Percentiles rank a stretch among this genome's conserved stretches.
phyloP scores from a whole-genome alignment of 2,329 filamentous ascomycete species.

The Fusarium pseudocircinatum region DNA sequence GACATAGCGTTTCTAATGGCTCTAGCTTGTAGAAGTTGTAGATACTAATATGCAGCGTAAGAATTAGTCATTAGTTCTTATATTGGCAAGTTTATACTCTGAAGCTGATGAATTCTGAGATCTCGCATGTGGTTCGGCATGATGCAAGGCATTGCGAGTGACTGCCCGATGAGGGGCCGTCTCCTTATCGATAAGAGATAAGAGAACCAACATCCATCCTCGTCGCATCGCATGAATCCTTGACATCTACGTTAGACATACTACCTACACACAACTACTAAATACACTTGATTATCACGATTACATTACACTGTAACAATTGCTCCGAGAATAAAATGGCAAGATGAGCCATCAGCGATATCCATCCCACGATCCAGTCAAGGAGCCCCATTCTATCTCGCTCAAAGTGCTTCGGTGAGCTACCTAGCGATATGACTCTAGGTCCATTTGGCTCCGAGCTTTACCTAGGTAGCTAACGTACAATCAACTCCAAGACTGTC shows the following conservation, averaged over 20 bases:
- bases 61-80: not conserved
- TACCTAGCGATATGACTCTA: conserved; percentile 46
- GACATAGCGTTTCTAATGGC: not conserved
- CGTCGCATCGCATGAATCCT: conserved; percentile 5
- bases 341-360: conserved; percentile 68
- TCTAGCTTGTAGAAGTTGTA: conserved; percentile 14
- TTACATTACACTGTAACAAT: not conserved
- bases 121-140: not conserved
- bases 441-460: not conserved
- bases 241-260: not conserved
- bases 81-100: not conserved
- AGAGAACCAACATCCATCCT: not conserved
- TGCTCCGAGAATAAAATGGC: conserved; percentile 11
- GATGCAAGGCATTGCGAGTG: not conserved
- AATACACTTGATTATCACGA: not conserved
- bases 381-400: conserved; percentile 82
- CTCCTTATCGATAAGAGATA: conserved; percentile 35
- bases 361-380: conserved; percentile 66
- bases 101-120: not conserved
- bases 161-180: not conserved
- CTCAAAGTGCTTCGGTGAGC: conserved; percentile 77
- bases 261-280: not conserved
- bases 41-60: not conserved
- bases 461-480: conserved; percentile 9
- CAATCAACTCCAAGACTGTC: conserved; percentile 70